Conservation (phyloP, 106 monocot species). For the Platanthera guangdongensis region DNA sequence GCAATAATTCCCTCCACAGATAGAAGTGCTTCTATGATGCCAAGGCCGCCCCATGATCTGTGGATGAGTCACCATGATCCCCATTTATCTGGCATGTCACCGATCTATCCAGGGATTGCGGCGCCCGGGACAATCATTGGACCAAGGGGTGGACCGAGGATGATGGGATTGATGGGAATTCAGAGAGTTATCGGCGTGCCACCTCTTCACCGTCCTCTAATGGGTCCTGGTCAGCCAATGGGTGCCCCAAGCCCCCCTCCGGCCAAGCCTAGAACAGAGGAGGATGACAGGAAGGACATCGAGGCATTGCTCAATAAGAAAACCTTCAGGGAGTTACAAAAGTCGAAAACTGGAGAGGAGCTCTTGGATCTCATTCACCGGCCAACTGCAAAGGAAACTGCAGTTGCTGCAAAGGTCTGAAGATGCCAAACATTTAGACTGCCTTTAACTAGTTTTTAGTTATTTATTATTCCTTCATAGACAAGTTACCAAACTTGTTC, state of each 20-base stretch:
- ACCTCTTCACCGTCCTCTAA: constrained; percentile 37
- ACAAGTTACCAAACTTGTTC: not conserved
- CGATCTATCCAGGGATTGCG: constrained; percentile 36
- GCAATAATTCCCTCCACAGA: constrained; percentile 13
- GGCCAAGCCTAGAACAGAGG: constrained; percentile 55
- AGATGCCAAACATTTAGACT: not conserved
- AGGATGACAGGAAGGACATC: constrained; percentile 92
- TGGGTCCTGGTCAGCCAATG: constrained; percentile 28
- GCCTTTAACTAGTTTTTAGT: not conserved
- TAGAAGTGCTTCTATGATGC: constrained; percentile 10
- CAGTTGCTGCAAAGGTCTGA: constrained; percentile 84
- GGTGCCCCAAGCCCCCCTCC: constrained; percentile 15
- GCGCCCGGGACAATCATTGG: constrained; percentile 22
- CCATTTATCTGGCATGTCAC: constrained; percentile 40
- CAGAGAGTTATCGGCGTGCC: constrained; percentile 54
- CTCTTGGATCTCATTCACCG: constrained; percentile 95
- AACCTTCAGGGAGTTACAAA: constrained; percentile 78
- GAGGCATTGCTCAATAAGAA: constrained; percentile 85
- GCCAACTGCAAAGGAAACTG: constrained; percentile 94
- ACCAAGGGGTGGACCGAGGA: constrained; percentile 46
- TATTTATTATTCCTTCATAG: not conserved
- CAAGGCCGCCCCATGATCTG: constrained; percentile 34
- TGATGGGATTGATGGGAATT: constrained; percentile 55
- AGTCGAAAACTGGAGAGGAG: constrained; percentile 97
- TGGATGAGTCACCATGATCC: constrained; percentile 54